Evolutionary conservation across 208 protist species (phyloP), one percentile per base, ranked within the genome.

Genomic region (Leishmania mexicana): DNA sequence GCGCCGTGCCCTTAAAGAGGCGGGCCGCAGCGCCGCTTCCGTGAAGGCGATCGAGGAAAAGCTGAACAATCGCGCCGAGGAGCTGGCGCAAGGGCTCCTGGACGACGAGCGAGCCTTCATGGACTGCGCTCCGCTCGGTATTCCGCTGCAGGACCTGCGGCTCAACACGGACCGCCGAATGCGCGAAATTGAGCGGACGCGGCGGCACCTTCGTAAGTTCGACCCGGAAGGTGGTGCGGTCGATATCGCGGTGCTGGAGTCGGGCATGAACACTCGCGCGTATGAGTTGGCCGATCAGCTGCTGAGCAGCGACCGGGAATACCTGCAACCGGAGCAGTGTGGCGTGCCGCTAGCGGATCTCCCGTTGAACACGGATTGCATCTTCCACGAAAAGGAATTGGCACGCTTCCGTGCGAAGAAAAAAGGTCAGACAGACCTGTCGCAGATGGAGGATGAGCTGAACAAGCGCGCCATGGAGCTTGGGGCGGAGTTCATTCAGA

Each of bases 301-400:
- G 78, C 77, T 97, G 54, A 80, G 83, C 15, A 88, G 76, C 53
- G 92, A 97, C 70, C 92, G 94, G 51, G 84, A 58, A 58, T 96
- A 92, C 81, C 86, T 97, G 15, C 67, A 90, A 71, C 92, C 90
- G 5, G 87, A 94, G 82, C 89, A 87, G 53, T 88, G 80, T 67
- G 93, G 93, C 21, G 92, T 97, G 70, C 93, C 90, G 38, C 76
- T 97, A 53, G 72, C 58, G 11, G 87, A 95, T 75, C 80, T 97
- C 70, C 90, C 88, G 15, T 76, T 97, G 57, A 85, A 92, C 74
- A 75, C 57, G 24, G 94, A 97, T 80, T 1, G 15, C 47, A 65
- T 70, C 17, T 97, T 97, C 78, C 90, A 92, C 80, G 60, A 77
- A 35, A 85, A 92, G 64, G 94, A 90, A 76, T 68, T 90, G 76